These are phyloP conservation scores for Aspergillus ochraceoroseus DNA, from an alignment of 2,329 filamentous ascomycete genomes.

Conservation along the genomic window DNA sequence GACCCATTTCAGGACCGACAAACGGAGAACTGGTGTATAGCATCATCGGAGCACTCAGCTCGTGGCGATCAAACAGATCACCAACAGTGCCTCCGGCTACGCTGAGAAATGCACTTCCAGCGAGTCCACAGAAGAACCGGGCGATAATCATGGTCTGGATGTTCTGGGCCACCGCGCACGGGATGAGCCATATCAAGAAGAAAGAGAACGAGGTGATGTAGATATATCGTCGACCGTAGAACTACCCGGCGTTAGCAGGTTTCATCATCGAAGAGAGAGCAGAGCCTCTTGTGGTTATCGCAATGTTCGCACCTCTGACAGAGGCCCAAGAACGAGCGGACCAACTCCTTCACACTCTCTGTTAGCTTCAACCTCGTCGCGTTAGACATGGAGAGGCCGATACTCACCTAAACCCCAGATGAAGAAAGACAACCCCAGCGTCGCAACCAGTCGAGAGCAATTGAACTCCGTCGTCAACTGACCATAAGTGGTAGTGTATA, in stretches of 20 bases:
- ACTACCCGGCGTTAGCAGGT: conserved; percentile 43
- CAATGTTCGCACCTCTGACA: conserved; percentile 50
- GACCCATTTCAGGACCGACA: conserved; percentile 54
- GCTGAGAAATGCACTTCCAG: conserved; percentile 52
- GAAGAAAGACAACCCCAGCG: conserved; percentile 75
- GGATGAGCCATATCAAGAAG: conserved; percentile 75
- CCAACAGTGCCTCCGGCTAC: conserved; percentile 83
- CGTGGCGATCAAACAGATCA: conserved; percentile 65
- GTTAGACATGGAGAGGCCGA: no score
- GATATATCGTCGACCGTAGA: conserved; percentile 76
- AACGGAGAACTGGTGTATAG: conserved; percentile 64
- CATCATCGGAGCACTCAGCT: conserved; percentile 77
- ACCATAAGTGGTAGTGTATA: conserved; percentile 77
- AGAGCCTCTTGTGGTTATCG: not conserved
- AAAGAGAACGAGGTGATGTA: conserved; percentile 69
- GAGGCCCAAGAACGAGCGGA: conserved; percentile 58
- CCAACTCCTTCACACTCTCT: conserved; percentile 46
- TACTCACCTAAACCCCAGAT: conserved; percentile 65
- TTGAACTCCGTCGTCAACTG: conserved; percentile 73
- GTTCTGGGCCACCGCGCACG: conserved; percentile 74
- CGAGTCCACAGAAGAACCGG: conserved; percentile 61
- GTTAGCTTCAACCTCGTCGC: no score
- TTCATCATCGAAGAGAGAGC: no score
- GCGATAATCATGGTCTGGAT: conserved; percentile 72
- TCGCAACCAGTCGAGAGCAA: conserved; percentile 65